Evolutionary conservation across 2,329 filamentous ascomycete species (phyloP), one percentile per base, ranked within the genome.

Genomic region (Calonectria montana): DNA sequence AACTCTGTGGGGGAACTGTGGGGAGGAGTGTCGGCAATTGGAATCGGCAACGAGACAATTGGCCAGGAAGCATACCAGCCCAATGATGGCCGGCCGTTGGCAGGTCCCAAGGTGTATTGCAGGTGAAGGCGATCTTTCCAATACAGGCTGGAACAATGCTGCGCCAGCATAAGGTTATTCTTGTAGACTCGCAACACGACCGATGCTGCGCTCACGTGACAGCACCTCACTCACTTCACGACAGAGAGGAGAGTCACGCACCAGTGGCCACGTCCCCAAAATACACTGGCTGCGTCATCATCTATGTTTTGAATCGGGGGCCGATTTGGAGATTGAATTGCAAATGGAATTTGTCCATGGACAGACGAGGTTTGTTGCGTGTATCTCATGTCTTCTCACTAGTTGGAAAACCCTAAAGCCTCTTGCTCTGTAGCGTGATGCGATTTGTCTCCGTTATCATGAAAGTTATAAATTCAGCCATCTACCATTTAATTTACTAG

Each of bases 11-110:
- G 64, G 47, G 65, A 48, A 12, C 23, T 62, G 72, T 67, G 53
- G 73, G 67, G 72, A 39, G 73, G 62, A 25, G 45, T 2, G 21
- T 74, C 71, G 71, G 73, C 62, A 74, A 65, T 69, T 72, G 68
- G 63, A 73, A 74, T 73, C 73, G 71, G 73, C 73, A 74, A 55
- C 71, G 37, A n/a, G 8, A 29, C 25, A 48, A 73, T 65, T 72
- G 70, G 72, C 12, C 39, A 29, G 27, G 16, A 21, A 15, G 18
- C 7, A 39, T 7, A n/a, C 13, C 10, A 31, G 10, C 15, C 35
- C 47, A 43, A 10, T 3, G 18, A 1, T n/a, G 31, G 6, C 3
- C 45, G 23, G 21, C 29, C 13, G 21, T 23, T 53, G 25, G n/a
- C 41, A 47, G 43, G 7, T 64, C 15, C n/a, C 25, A 43, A 18